Evolutionary conservation across 2,329 filamentous ascomycete genomes (phyloP).

Genomic region (Fusarium dimerum): DNA sequence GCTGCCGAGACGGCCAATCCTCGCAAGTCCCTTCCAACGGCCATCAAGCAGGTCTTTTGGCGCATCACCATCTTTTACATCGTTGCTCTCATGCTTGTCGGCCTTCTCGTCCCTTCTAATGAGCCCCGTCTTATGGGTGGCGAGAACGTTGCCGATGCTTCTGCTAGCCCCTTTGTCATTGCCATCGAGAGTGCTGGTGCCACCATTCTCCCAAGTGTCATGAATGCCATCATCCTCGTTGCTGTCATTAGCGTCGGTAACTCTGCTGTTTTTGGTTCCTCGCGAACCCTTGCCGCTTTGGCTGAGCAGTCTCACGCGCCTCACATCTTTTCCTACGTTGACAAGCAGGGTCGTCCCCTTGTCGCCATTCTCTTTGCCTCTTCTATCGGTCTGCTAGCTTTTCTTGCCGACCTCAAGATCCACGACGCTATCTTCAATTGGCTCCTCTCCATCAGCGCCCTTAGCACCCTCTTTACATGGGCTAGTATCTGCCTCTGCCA

Average conservation of each 20-base stretch:
- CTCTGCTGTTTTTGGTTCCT: conserved; percentile 87
- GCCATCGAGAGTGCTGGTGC: conserved; percentile 85
- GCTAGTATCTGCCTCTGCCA: conserved; percentile 82
- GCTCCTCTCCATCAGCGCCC: conserved; percentile 73
- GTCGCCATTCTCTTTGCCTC: conserved; percentile 71
- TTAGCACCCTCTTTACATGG: conserved; percentile 79
- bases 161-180: conserved; percentile 89
- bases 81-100: conserved; percentile 78
- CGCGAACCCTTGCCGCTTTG: conserved; percentile 83
- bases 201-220: conserved; percentile 75
- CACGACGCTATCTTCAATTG: conserved; percentile 71
- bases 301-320: conserved; percentile 87
- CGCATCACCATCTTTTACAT: conserved; percentile 90
- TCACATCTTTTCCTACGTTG: conserved; percentile 75
- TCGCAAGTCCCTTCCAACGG: conserved; percentile 77
- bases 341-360: conserved; percentile 79
- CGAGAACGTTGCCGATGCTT: conserved; percentile 60
- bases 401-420: conserved; percentile 65
- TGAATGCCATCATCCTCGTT: conserved; percentile 94
- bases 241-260: conserved; percentile 91
- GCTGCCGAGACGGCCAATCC: conserved; percentile 78
- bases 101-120: conserved; percentile 76
- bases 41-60: conserved; percentile 95
- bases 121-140: conserved; percentile 62
- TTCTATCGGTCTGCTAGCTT: conserved; percentile 71